Evolutionary conservation across 495 filamentous ascomycete species (phyloP).

Genomic region (Penicillium steckii): DNA sequence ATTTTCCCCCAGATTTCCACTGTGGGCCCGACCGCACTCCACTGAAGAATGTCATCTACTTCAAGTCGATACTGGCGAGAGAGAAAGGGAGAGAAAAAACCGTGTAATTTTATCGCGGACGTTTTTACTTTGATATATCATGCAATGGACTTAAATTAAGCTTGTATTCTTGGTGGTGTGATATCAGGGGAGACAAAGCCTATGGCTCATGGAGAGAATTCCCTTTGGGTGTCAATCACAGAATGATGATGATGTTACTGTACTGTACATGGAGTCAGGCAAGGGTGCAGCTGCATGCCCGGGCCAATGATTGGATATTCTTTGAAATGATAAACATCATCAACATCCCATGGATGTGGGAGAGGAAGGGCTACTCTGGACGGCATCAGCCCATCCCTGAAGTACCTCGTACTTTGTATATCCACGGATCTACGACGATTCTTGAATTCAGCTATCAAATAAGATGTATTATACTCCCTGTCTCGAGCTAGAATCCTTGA

Average conservation of each 20-base stretch:
- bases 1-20: slow-evolving; percentile 10
- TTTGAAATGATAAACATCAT: neutral
- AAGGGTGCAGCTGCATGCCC: neutral
- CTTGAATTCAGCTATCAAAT: too few species aligned
- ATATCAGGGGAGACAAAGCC: slow-evolving; percentile 8
- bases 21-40: slow-evolving; percentile 12
- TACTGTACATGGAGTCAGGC: neutral
- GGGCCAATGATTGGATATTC: slow-evolving; percentile 4
- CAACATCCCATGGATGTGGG: too few species aligned
- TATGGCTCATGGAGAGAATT: slow-evolving; percentile 3
- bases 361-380: slow-evolving; percentile 7
- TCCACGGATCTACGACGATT: neutral
- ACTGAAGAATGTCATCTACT: neutral
- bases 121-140: neutral
- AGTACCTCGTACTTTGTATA: neutral
- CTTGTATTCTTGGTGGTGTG: slow-evolving; percentile 7
- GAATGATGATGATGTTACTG: slow-evolving; percentile 14
- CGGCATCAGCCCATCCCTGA: slow-evolving; percentile 1
- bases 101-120: too few species aligned
- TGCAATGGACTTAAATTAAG: slow-evolving; percentile 2
- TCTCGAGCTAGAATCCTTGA: too few species aligned
- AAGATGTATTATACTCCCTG: too few species aligned
- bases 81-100: neutral
- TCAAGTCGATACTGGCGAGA: neutral
- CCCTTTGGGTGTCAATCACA: neutral